These are phyloP conservation scores for Abortiporus biennis DNA, from an alignment of 1,284 basidiomycete genomes.

Conservation along the genomic window DNA sequence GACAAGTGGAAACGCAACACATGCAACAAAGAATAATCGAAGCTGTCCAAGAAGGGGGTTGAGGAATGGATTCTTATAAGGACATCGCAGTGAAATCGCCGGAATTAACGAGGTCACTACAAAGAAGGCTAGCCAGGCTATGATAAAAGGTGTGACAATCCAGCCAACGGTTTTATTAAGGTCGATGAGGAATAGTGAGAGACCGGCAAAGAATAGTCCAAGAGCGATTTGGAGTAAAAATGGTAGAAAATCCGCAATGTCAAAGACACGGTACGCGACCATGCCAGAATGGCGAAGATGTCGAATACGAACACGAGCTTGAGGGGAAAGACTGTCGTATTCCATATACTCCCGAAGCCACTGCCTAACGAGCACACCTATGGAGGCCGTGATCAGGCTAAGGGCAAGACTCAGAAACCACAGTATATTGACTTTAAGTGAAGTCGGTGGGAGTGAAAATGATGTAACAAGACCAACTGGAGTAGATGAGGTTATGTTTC, in stretches of 20 bases:
- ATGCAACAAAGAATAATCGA: too few species aligned
- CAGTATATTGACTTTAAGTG: slow-evolving; percentile 27
- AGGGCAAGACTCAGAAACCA: slow-evolving; percentile 27
- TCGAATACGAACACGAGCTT: slow-evolving; percentile 31
- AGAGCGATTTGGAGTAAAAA: slow-evolving; percentile 34
- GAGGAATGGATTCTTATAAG: too few species aligned
- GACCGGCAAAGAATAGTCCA: slow-evolving; percentile 34
- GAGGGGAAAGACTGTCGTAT: slow-evolving; percentile 27
- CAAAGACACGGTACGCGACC: slow-evolving; percentile 27
- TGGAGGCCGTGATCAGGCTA: slow-evolving; percentile 18
- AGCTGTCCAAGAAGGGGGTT: too few species aligned
- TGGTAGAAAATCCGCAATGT: slow-evolving; percentile 32
- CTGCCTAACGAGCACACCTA: slow-evolving; percentile 6
- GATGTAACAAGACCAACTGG: neutral
- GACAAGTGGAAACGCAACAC: too few species aligned
- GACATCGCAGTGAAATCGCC: too few species aligned
- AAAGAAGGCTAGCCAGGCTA: too few species aligned
- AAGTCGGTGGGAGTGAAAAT: neutral
- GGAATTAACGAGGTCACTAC: too few species aligned
- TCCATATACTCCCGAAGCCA: slow-evolving; percentile 21
- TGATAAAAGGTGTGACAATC: too few species aligned
- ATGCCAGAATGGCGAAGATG: slow-evolving; percentile 32
- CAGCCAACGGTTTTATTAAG: too few species aligned
- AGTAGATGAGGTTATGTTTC: too few species aligned
- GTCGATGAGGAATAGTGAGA: too few species aligned